Percentiles rank a stretch among this genome's conserved stretches.
Conservation (phyloP, 495 filamentous ascomycete genomes). For the Astrothelium macrocarpum region DNA sequence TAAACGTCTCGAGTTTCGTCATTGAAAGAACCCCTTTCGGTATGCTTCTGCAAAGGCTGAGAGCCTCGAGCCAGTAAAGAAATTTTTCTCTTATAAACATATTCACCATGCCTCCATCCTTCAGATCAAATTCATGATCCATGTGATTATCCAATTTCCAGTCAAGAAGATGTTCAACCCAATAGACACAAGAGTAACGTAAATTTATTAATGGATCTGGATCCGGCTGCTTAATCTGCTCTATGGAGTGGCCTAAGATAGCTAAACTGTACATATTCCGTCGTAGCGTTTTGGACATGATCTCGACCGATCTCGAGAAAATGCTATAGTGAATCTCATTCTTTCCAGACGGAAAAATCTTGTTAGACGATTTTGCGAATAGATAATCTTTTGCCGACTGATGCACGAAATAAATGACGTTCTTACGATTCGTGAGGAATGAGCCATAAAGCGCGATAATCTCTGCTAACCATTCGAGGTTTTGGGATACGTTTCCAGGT, state of each 20-base stretch:
- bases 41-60: background rate
- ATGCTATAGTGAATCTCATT: background rate
- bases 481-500: background rate
- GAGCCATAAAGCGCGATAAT: background rate
- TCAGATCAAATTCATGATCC: background rate
- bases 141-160: background rate
- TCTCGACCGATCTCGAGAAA: background rate
- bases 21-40: background rate
- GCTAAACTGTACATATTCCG: background rate
- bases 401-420: background rate
- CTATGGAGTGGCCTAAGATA: background rate
- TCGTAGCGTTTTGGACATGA: background rate
- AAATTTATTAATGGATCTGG: background rate
- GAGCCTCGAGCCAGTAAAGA: background rate
- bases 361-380: background rate
- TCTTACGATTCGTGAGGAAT: background rate
- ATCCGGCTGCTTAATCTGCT: background rate
- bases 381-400: background rate
- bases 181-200: background rate
- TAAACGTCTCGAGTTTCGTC: background rate
- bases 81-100: background rate
- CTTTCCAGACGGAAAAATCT: background rate
- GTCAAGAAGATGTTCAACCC: background rate
- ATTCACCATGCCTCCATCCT: background rate
- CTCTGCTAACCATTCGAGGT: background rate